A percentile compares a stretch with the other conserved stretches of the same genome.
Evolutionary conservation across 257 asterid species (phyloP).

Genomic region (Ballota nigra): DNA sequence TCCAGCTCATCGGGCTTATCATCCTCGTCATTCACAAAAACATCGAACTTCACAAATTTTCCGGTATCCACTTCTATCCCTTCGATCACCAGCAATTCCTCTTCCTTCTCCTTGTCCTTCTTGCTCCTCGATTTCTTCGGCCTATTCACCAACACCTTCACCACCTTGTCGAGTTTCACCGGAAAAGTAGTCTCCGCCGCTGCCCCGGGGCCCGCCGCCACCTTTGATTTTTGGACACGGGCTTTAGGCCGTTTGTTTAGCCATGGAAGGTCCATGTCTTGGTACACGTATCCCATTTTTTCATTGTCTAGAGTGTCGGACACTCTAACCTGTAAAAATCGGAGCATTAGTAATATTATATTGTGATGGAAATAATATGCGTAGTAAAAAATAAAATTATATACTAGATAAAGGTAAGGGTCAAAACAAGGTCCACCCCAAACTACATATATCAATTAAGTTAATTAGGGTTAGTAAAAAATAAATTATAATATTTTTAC

Average conservation of each 20-base stretch:
- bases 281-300: constrained; percentile 37
- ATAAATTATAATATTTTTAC: no score
- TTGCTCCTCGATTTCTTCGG: constrained; percentile 38
- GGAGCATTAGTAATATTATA: not conserved
- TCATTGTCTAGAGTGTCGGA: constrained; percentile 32
- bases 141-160: constrained; percentile 40
- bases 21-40: constrained; percentile 47
- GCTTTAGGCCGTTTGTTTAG: constrained; percentile 33
- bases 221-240: constrained; percentile 24
- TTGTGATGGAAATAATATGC: no score
- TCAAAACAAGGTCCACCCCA: no score
- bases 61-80: constrained; percentile 36
- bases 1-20: constrained; percentile 30
- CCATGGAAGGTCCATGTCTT: constrained; percentile 43
- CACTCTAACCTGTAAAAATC: not conserved
- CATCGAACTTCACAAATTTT: constrained; percentile 40
- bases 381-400: no score
- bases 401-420: no score
- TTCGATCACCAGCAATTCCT: constrained; percentile 41
- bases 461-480: no score
- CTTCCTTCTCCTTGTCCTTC: constrained; percentile 33
- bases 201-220: constrained; percentile 23
- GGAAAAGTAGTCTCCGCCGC: constrained; percentile 27
- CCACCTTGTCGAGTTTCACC: constrained; percentile 36
- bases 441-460: no score